Evolutionary conservation across 108 stramenopile genomes (phyloP), one percentile per base, ranked within the genome.

Genomic region (Cyclotella sp.): DNA sequence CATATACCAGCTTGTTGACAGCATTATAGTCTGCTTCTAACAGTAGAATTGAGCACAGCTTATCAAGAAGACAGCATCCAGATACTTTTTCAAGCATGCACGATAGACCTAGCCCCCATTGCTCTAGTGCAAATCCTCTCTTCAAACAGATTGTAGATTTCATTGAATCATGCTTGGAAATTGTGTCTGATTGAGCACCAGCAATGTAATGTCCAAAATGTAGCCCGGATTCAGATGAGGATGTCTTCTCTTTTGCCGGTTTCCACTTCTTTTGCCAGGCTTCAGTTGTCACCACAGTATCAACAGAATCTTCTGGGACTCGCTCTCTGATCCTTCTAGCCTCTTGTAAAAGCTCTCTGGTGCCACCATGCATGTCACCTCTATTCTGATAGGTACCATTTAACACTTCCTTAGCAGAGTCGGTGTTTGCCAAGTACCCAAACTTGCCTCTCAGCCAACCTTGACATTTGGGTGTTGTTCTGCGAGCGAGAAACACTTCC

Each of bases 11-110:
- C 47, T 73, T 73, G 29, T 73, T 63, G 12, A 11, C 0, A 14
- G 54, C 19, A 53, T 75, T 75, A 52, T 53, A 75, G 63, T 75
- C 73, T 10, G 64, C 73, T 24, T 75, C 73, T 63, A 75, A 65
- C 5, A 75, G 46, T 9, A 75, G 64, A 45, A 75, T 75, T 26
- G 73, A 16, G 9, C 73, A 11, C 0, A 75, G 41, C 52, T 75
- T 75, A 0, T 15, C 18, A 16, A 74, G 22, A 8, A 74, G 28
- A 44, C 45, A 15, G 60, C 30, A 34, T 0, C 60, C 60, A 34
- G 60, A 30, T 0, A 9, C 12, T 14, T 61, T 73, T 47, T 74
- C 73, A 16, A 74, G 19, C 51, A 74, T 74, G 16, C 61, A 61
- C 12, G 73, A 42, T 3, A 74, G 51, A 15, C 73, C 52, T 0